Conservation (phyloP, 2,329 filamentous ascomycete species). For the Scytalidium lignicola region DNA sequence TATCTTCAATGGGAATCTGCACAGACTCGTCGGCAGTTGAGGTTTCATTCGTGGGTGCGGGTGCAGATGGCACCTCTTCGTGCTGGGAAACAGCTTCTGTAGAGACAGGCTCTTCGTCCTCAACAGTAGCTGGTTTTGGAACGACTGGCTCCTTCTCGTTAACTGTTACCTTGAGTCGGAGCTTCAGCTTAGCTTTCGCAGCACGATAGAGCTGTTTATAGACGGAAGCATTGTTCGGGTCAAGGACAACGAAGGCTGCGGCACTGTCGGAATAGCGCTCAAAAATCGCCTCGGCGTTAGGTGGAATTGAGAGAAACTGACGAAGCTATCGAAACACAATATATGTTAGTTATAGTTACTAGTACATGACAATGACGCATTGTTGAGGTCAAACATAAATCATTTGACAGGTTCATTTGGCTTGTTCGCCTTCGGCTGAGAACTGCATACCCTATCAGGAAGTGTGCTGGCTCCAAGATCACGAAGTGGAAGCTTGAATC, state of each 20-base stretch:
- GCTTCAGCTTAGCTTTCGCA: constrained; percentile 96
- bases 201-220: constrained; percentile 97
- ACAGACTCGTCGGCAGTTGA: neutral
- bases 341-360: constrained; percentile 16
- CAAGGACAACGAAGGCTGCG: constrained; percentile 71
- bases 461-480: constrained; percentile 73
- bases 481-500: constrained; percentile 84
- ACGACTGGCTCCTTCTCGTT: constrained; percentile 28
- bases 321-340: constrained; percentile 54
- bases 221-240: constrained; percentile 70
- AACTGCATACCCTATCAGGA: constrained; percentile 67
- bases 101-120: constrained; percentile 37
- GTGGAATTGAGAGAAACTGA: constrained; percentile 58
- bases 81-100: neutral
- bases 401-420: neutral
- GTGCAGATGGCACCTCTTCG: neutral
- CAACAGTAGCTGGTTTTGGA: constrained; percentile 38
- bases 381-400: neutral
- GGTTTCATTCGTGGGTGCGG: constrained; percentile 1
- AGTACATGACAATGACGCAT: neutral
- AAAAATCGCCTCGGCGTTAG: constrained; percentile 60
- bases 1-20: constrained; percentile 9
- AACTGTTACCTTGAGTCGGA: constrained; percentile 73
- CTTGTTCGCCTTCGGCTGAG: constrained; percentile 5
- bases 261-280: constrained; percentile 96